Evolutionary conservation across 768 basidiomycete genomes (phyloP), one percentile per base, ranked within the genome.

Genomic region (Crucibulum laeve): DNA sequence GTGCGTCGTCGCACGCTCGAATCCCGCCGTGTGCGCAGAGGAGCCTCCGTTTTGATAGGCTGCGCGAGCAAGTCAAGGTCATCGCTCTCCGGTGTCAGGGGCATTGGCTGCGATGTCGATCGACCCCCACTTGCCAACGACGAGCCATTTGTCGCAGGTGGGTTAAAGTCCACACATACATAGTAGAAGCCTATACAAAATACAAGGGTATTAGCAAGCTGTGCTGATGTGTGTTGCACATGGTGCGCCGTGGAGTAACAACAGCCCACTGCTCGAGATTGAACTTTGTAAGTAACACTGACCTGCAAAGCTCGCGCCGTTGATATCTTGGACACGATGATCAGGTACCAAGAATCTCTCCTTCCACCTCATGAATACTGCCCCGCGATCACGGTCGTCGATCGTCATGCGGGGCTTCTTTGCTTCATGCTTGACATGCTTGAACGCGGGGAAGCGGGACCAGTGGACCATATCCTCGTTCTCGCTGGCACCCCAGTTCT

Each of bases 361-460:
- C 66, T 98, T 98, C 87, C 92, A 94, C 48, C 95, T 74, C 86
- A 98, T 91, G 61, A 97, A 98, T 23, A 93, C 81, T 19, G 85
- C 85, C 1, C 85, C 84, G 38, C 85, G 77, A 54, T 87, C 83
- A 32, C 84, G 72, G 55, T 87, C 86, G 36, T 78, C 67, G 56
- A 95, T 83, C 32, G 87, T 90, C 62, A 90, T 56, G 48, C 82
- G 76, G 0, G 91, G 91, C 57, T 79, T 73, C 59, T 83, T 79
- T 49, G 93, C 75, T 56, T 94, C 89, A 47, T 77, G 72, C 60
- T 82, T 83, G 50, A 93, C 79, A 54, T 88, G 78, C 32, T 85
- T 79, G 65, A 94, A 92, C 18, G 91, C 84, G 28, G 91, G 91
- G 68, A 97, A 97, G 34, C 93, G 81, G 26, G 80, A 77, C 94